A percentile compares a stretch with the other conserved stretches of the same genome.
Conservation (phyloP, 768 basidiomycete genomes). For the Strobilomyces confusus region DNA sequence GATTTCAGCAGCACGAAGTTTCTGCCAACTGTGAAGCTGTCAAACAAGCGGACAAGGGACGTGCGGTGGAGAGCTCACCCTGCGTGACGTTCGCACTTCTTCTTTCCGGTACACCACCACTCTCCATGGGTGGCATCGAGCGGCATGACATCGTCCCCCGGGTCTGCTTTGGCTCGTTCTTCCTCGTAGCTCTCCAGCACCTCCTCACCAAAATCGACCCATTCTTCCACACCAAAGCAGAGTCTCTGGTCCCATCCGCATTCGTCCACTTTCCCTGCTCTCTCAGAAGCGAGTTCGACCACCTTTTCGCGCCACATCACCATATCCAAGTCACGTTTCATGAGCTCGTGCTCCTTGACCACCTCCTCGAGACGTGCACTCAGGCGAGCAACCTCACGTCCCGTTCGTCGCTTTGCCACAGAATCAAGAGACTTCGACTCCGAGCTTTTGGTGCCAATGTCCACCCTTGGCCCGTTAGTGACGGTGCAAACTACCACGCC, state of each 20-base stretch:
- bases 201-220: slow-evolving; percentile 59
- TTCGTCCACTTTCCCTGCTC: slow-evolving; percentile 58
- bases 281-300: slow-evolving; percentile 60
- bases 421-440: slow-evolving; percentile 22
- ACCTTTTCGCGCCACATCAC: slow-evolving; percentile 68
- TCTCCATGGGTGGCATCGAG: slow-evolving; percentile 40
- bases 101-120: slow-evolving; percentile 80
- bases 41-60: neutral
- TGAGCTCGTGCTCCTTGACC: slow-evolving; percentile 55
- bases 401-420: slow-evolving; percentile 43
- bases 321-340: slow-evolving; percentile 67
- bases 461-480: slow-evolving; percentile 25
- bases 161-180: slow-evolving; percentile 33
- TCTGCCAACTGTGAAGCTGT: slow-evolving; percentile 62
- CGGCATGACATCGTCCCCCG: slow-evolving; percentile 37
- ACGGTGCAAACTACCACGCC: slow-evolving; percentile 56
- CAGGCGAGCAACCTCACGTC: slow-evolving; percentile 55
- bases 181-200: slow-evolving; percentile 71
- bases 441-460: slow-evolving; percentile 9
- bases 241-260: slow-evolving; percentile 91
- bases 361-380: slow-evolving; percentile 52
- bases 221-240: slow-evolving; percentile 79
- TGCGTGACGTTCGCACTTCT: slow-evolving; percentile 73
- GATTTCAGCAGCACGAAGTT: too few species aligned
- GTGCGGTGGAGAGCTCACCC: slow-evolving; percentile 45